These are phyloP conservation scores for Eucalyptus leucophloia DNA, from an alignment of 345 rosid species.

Conservation along the genomic window DNA sequence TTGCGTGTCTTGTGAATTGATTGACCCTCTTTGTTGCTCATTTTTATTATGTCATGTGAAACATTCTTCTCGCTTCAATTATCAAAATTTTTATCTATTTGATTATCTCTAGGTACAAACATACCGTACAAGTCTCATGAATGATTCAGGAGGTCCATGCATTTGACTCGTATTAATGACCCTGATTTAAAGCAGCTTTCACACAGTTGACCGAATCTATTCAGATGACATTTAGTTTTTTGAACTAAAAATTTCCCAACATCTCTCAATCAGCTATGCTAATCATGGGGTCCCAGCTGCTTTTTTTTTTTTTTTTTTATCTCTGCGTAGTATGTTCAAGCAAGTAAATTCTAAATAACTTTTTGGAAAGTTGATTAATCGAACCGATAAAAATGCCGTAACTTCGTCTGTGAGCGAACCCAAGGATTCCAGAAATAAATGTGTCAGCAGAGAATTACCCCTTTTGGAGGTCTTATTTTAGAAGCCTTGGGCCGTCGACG, in stretches of 20 bases:
- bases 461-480: neutral
- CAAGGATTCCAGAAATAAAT: neutral
- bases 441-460: neutral
- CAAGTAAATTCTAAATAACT: neutral
- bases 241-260: neutral
- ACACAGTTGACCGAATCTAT: neutral
- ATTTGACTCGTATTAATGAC: neutral
- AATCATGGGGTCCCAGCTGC: neutral
- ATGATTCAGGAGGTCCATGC: neutral
- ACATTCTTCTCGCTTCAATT: neutral
- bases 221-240: neutral
- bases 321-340: neutral
- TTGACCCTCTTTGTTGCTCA: neutral
- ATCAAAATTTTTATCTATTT: neutral
- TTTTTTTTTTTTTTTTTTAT: neutral
- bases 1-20: rapidly evolving
- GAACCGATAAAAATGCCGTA: neutral
- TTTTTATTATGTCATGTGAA: neutral
- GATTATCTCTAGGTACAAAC: neutral
- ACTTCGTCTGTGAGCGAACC: neutral
- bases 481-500: neutral
- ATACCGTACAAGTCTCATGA: neutral
- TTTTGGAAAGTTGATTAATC: neutral
- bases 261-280: neutral
- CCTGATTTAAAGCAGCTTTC: neutral